These are phyloP conservation scores for Fusarium sp. DNA, from an alignment of 2,329 filamentous ascomycete species.

Conservation along the genomic window DNA sequence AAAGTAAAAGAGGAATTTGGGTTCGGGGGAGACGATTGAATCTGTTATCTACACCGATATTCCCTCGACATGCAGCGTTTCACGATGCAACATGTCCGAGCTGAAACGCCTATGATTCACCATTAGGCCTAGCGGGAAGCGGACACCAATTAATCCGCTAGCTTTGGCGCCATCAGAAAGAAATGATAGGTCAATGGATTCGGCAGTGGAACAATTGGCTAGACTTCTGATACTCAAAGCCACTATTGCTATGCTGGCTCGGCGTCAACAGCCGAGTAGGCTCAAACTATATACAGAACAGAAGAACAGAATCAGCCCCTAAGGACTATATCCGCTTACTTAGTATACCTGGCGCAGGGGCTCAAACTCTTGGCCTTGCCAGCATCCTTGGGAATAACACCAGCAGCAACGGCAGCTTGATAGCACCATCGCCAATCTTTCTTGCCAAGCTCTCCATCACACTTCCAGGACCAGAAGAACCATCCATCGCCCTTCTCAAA, in stretches of 20 bases:
- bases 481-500: conserved; percentile 65
- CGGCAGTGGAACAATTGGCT: not conserved
- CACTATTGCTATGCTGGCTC: not conserved
- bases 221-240: not conserved
- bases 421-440: conserved; percentile 61
- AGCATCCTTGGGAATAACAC: conserved; percentile 42
- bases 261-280: not conserved
- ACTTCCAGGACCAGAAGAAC: conserved; percentile 71
- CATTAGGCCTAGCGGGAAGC: not conserved
- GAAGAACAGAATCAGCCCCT: not conserved
- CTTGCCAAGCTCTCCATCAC: conserved; percentile 47
- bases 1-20: too few relatives aligned
- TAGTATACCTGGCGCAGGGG: conserved; percentile 2
- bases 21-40: too few relatives aligned
- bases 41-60: not conserved
- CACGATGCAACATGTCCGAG: not conserved
- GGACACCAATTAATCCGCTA: not conserved
- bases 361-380: conserved; percentile 18
- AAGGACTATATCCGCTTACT: fast-evolving
- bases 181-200: not conserved
- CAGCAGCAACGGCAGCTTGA: conserved; percentile 39
- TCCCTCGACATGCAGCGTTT: not conserved
- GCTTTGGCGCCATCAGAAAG: not conserved
- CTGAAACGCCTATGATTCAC: not conserved
- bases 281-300: not conserved